Percentiles rank a stretch among this genome's conserved stretches.
Evolutionary conservation across 225 moss, liverwort and hornwort genomes (phyloP).

Genomic region (Polytrichum formosum): DNA sequence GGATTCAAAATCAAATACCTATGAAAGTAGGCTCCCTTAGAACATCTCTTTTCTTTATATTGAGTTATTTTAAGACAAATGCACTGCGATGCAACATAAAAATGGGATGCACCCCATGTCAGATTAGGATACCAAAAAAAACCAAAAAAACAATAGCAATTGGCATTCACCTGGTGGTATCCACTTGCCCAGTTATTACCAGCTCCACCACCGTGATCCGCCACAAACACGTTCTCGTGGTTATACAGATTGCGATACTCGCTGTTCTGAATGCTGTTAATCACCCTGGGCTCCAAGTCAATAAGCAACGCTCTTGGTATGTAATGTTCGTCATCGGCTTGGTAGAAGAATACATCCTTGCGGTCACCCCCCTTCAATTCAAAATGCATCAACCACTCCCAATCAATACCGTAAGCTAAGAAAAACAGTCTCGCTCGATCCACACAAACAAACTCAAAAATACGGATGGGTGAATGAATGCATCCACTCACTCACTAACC

Average conservation of each 20-base stretch:
- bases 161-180: slow-evolving; percentile 77
- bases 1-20: too few species aligned
- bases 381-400: slow-evolving; percentile 5
- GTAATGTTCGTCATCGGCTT: slow-evolving; percentile 98
- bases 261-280: slow-evolving; percentile 94
- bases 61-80: too few species aligned
- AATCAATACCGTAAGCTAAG: slow-evolving; percentile 4
- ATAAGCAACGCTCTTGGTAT: slow-evolving; percentile 93
- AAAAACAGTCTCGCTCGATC: background rate
- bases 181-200: slow-evolving; percentile 99
- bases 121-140: slow-evolving; percentile 4
- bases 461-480: background rate
- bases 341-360: slow-evolving; percentile 99
- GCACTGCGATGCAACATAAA: too few species aligned
- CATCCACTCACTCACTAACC: background rate
- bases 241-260: slow-evolving; percentile 98
- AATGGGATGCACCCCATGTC: background rate
- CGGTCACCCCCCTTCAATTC: slow-evolving; percentile 83
- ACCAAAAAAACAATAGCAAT: too few species aligned
- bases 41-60: too few species aligned
- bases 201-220: slow-evolving; percentile 98
- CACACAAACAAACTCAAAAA: background rate
- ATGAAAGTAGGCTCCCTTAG: too few species aligned
- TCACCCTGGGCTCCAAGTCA: slow-evolving; percentile 95
- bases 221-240: slow-evolving; percentile 96